Conservation (phyloP, 83 land plant species). For the Picea engelmannii region DNA sequence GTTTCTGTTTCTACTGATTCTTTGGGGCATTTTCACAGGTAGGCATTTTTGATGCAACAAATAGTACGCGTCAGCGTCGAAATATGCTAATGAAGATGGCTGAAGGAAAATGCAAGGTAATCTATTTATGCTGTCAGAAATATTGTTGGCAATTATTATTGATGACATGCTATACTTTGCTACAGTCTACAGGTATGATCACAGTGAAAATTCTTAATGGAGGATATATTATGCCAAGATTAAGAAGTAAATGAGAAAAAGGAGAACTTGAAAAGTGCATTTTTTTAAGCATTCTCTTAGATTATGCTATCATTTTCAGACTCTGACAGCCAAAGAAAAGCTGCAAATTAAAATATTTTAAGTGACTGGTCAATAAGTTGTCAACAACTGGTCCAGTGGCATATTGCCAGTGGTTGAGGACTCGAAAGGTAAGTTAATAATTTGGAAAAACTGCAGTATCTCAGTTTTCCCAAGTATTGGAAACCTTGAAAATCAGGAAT, state of each 20-base stretch:
- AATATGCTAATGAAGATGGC: constrained; percentile 99
- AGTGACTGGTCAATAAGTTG: background rate
- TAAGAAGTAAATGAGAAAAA: background rate
- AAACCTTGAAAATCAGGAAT: too few species aligned
- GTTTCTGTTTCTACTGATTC: background rate
- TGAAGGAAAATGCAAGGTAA: constrained; percentile 99
- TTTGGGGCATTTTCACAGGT: constrained; percentile 48
- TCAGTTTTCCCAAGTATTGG: too few species aligned
- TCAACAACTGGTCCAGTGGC: background rate
- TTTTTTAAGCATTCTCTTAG: background rate
- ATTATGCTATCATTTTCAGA: background rate
- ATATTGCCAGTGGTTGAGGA: too few species aligned
- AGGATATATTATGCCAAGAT: background rate
- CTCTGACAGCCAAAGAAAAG: background rate
- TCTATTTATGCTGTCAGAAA: background rate
- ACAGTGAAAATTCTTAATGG: background rate
- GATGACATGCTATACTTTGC: too few species aligned
- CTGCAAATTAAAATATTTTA: background rate
- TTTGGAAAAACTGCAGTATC: too few species aligned
- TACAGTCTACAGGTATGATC: background rate
- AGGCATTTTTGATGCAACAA: constrained; percentile 99
- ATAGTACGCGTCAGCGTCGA: constrained; percentile 81
- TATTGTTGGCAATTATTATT: too few species aligned
- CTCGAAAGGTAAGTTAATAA: too few species aligned
- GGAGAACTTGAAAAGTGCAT: background rate